Evolutionary conservation across 345 rosid genomes (phyloP).

Genomic region (Iberis pinnata): DNA sequence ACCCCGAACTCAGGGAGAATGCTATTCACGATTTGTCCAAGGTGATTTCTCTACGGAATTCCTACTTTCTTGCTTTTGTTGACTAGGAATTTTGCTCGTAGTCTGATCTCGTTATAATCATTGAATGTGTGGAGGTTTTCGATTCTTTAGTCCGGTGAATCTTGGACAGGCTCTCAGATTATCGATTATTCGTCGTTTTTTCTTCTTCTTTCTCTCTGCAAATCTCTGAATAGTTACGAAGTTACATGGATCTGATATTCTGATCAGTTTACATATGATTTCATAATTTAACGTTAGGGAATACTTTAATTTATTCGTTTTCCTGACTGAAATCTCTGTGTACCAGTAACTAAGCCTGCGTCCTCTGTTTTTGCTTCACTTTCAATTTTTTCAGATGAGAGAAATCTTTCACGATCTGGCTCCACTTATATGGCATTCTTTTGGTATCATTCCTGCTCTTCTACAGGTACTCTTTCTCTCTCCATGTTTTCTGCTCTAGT

Average conservation of each 20-base stretch:
- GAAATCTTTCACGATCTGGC: conserved; percentile 35
- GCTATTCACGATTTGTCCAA: conserved; percentile 62
- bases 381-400: conserved; percentile 30
- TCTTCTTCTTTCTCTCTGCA: too few relatives aligned
- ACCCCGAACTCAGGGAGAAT: conserved; percentile 71
- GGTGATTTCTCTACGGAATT: conserved; percentile 28
- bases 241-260: not conserved
- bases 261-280: not conserved
- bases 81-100: too few relatives aligned
- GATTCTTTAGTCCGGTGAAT: too few relatives aligned
- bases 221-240: not conserved
- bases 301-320: not conserved
- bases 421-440: conserved; percentile 48
- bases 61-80: too few relatives aligned
- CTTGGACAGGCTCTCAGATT: too few relatives aligned
- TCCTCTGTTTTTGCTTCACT: conserved; percentile 18
- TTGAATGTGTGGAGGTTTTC: too few relatives aligned
- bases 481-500: not conserved
- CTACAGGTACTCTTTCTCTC: conserved; percentile 32
- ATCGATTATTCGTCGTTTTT: too few relatives aligned
- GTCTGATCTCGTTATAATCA: too few relatives aligned
- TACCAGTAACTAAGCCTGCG: not conserved
- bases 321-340: not conserved
- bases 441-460: conserved; percentile 35
- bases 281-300: not conserved